Base-by-base conservation (phyloP, 371 early-diverging fungal genomes). In the Mortierella sp. region DNA sequence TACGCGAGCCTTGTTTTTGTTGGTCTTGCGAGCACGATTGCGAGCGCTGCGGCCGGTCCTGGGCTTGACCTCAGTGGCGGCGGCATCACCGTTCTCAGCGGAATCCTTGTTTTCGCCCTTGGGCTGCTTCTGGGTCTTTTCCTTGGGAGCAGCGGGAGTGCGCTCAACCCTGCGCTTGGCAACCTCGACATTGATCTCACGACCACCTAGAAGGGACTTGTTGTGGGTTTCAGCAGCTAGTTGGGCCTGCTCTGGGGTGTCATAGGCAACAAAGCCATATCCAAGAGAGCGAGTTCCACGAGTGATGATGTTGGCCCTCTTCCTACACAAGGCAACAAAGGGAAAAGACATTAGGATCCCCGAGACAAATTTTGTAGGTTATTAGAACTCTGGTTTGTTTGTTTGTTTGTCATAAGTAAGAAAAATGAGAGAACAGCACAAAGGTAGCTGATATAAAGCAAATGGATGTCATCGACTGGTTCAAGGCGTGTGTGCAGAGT, bases 231-330 rank as follows among this genome's bases (percentile, higher is more conserved):
- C 83, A 52, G 93, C 91, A 47, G 96, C 98, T 82, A 88, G 88
- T 69, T 91, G 83, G 62, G 93, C 94, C 52, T 94, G 93, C 43
- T 84, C 93, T 47, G 89, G 86, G 24, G 91, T 92, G 60, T 86
- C 92, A 83, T 92, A 97, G 50, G 95, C 88, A 22, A 97, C 94
- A 82, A 97, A 98, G n/a, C 97, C 98, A 85, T 93, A 97, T 55
- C 96, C 97, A 66, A 93, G 89, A 22, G 96, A 94, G 71, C 95
- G 93, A 55, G 85, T 83, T 41, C 91, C 89, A 55, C 93, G 92
- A 64, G 87, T 91, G 78, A 97, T 93, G 63, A 97, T 88, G 67
- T 91, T 91, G 41, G 93, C 94, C 58, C 90, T 88, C 68, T 86
- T 71, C 22, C 92, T 92, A 79, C 28, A 10, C 22, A 43, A 43